A percentile compares a stretch with the other conserved stretches of the same genome.
phyloP scores from a whole-genome alignment of 2,329 filamentous ascomycete species.

The Fusarium sp. region DNA sequence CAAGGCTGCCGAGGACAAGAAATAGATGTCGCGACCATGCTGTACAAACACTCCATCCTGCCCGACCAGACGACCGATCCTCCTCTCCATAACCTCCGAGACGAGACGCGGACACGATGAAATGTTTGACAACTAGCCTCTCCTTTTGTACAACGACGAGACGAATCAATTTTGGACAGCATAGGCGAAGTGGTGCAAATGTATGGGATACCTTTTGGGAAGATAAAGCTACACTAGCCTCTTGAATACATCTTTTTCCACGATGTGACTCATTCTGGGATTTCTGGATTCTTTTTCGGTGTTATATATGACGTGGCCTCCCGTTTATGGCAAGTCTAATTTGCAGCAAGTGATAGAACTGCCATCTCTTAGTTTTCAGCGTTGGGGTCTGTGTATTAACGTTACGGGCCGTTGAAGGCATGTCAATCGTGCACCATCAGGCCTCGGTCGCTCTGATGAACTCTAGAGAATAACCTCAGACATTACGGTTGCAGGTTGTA shows the following conservation, averaged over 20 bases:
- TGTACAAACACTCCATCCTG: neutral
- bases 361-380: neutral
- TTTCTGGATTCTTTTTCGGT: neutral
- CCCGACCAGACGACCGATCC: neutral
- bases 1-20: slow-evolving; percentile 54
- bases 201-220: slow-evolving; percentile 27
- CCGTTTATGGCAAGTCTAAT: neutral
- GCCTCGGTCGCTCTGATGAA: neutral
- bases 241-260: slow-evolving; percentile 30
- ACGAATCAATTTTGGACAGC: slow-evolving; percentile 41
- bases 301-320: neutral
- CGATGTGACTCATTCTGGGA: slow-evolving; percentile 14
- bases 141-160: slow-evolving; percentile 21
- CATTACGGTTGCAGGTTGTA: neutral
- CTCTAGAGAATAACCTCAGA: neutral
- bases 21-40: slow-evolving; percentile 33
- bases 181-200: slow-evolving; percentile 46
- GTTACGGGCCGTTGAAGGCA: neutral
- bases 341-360: neutral
- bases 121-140: neutral
- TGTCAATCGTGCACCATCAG: neutral
- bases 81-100: neutral
- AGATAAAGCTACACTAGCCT: slow-evolving; percentile 25
- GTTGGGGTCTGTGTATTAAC: neutral
- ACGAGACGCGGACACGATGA: neutral